Conservation (phyloP, 2,329 filamentous ascomycete genomes). For the Penicillium crustosum region DNA sequence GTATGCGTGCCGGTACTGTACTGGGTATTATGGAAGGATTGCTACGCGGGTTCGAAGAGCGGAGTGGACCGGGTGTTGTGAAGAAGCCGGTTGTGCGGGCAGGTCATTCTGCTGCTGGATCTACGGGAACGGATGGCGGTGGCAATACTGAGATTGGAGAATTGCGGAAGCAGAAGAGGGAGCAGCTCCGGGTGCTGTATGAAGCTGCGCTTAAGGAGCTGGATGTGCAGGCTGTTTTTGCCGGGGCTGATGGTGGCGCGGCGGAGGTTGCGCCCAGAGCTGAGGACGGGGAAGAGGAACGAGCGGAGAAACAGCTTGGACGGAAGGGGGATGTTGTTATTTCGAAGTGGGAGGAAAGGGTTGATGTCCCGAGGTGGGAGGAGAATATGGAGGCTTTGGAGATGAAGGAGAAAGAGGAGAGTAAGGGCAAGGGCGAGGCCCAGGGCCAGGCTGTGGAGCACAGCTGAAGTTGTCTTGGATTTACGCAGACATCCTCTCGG, state of each 20-base stretch:
- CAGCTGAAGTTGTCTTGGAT: slow-evolving; percentile 22
- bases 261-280: slow-evolving; percentile 5
- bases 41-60: slow-evolving; percentile 37
- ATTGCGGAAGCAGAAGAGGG: slow-evolving; percentile 41
- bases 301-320: slow-evolving; percentile 30
- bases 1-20: slow-evolving; percentile 69
- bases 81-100: slow-evolving; percentile 27
- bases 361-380: slow-evolving; percentile 39
- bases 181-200: slow-evolving; percentile 36
- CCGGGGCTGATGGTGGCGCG: slow-evolving; percentile 37
- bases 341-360: slow-evolving; percentile 33
- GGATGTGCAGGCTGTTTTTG: slow-evolving; percentile 63
- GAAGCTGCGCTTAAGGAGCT: slow-evolving; percentile 59
- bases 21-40: slow-evolving; percentile 77
- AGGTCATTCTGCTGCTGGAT: slow-evolving; percentile 9
- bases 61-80: slow-evolving; percentile 25
- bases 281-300: slow-evolving; percentile 17
- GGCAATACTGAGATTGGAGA: background rate
- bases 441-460: slow-evolving; percentile 15
- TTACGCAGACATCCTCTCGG: background rate
- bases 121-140: background rate
- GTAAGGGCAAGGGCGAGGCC: background rate
- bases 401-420: slow-evolving; percentile 25
- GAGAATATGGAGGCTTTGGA: slow-evolving; percentile 41
- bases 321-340: slow-evolving; percentile 33